Base-by-base conservation (phyloP, 2,329 filamentous ascomycete species). In the Hymenoscyphus fructigenus region DNA sequence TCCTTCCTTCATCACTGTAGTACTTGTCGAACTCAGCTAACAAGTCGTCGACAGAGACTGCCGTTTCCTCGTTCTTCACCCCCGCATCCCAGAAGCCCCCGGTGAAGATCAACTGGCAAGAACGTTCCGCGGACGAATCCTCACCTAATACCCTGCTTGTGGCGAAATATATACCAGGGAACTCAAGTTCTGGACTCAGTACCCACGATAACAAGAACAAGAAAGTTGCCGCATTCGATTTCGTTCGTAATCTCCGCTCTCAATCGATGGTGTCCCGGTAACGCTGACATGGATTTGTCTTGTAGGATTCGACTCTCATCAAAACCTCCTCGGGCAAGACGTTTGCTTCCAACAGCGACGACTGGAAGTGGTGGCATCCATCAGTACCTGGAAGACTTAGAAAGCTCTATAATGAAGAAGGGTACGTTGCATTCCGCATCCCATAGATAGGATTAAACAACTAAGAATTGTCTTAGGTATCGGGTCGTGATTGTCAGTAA, bases 301-400 rank as follows among this genome's bases (percentile, higher is more conserved):
- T 57, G 60, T 65, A 91, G 89, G 95, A 99, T 75, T 95, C 91
- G 7, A 99, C 95, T 0, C 79, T 99, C 38, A 92, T 99, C 67
- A 82, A 82, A 1, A 90, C 92, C 0, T 83, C 87, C 3, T 96
- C 93, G 0, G 93, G 93, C 7, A 95, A 92, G 77, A 90, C 85
- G 60, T 94, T 94, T 73, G 84, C 87, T 2, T 84, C 84, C 60
- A 85, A 88, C 69, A 85, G 88, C 0, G 81, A 82, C 3, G 94
- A 98, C 75, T 99, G 95, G 95, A 92, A 91, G 76, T 99, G 95
- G 95, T 98, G 93, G 92, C 81, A 96, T 75, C 71, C 78, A 15
- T 82, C 79, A 20, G 91, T 98, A 0, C 92, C 92, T 0, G 78
- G 77, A 0, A 85, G 80, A 61, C 76, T 99, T 20, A 85, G 84